Conservation (phyloP, 495 filamentous ascomycete species). For the Rhypophila decipiens region DNA sequence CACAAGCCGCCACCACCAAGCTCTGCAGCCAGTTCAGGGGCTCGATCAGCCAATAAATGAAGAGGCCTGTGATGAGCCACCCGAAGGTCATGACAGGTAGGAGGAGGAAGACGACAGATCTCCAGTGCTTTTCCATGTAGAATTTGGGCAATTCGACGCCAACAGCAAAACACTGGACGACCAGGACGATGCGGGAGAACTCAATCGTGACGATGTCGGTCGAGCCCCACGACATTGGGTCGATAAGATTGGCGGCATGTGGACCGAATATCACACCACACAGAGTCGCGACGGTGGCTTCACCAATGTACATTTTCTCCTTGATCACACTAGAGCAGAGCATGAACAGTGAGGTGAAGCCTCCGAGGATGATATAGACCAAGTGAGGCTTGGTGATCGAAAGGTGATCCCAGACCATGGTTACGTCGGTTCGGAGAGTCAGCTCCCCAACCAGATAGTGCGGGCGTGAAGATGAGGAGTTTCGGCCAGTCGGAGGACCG, state of each 20-base stretch:
- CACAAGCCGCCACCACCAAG: constrained; percentile 80
- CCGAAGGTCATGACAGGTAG: constrained; percentile 97
- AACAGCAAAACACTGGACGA: constrained; percentile 99
- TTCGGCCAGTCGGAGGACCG: too few species aligned
- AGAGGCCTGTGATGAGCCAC: constrained; percentile 90
- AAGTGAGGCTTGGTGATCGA: constrained; percentile 90
- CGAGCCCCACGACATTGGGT: constrained; percentile 82
- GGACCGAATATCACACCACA: constrained; percentile 98
- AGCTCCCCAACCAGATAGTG: too few species aligned
- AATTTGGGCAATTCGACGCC: constrained; percentile 95
- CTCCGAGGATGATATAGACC: constrained; percentile 97
- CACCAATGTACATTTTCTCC: constrained; percentile 96
- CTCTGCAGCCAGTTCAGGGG: constrained; percentile 81
- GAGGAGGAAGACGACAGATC: constrained; percentile 79
- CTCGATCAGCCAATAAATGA: constrained; percentile 92
- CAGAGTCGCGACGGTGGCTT: constrained; percentile 93
- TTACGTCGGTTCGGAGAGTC: too few species aligned
- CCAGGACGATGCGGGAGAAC: constrained; percentile 93
- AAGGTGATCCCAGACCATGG: constrained; percentile 91
- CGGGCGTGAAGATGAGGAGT: too few species aligned
- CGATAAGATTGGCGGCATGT: constrained; percentile 85
- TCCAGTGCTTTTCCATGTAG: constrained; percentile 99
- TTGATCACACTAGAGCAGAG: constrained; percentile 96
- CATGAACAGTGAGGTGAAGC: constrained; percentile 98
- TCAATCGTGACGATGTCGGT: constrained; percentile 93